Evolutionary conservation across 257 asterid genomes (phyloP).

Genomic region (Solanum etuberosum): DNA sequence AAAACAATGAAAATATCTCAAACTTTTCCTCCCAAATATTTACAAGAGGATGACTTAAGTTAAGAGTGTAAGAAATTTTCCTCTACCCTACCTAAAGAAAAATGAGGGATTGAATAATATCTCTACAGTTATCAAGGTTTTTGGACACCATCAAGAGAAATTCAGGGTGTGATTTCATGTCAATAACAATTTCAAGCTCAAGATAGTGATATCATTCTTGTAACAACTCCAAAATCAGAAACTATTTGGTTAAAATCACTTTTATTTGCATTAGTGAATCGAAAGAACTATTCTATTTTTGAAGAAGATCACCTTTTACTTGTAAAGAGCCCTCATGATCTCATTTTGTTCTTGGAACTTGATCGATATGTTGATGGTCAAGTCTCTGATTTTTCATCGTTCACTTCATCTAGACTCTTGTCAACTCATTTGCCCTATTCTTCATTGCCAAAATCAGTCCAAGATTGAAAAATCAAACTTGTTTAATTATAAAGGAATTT

Average conservation of each 20-base stretch:
- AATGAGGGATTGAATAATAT: background rate
- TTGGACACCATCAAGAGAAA: slow-evolving; percentile 12
- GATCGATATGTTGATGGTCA: background rate
- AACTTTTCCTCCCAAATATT: background rate
- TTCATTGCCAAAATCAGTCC: background rate
- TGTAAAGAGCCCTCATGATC: slow-evolving; percentile 4
- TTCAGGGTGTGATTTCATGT: slow-evolving; percentile 21
- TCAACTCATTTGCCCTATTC: background rate
- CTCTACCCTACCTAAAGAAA: background rate
- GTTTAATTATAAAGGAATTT: background rate
- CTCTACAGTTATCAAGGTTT: slow-evolving; percentile 36
- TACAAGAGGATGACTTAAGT: background rate
- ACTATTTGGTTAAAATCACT: background rate
- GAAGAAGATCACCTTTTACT: slow-evolving; percentile 3
- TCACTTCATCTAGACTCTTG: background rate
- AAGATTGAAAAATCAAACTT: background rate
- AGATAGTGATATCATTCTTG: slow-evolving; percentile 24
- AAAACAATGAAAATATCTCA: background rate
- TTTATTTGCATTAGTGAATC: background rate
- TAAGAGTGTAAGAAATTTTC: background rate
- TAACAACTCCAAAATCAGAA: slow-evolving; percentile 39
- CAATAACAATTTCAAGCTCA: slow-evolving; percentile 22
- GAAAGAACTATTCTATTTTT: background rate
- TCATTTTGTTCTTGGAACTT: slow-evolving; percentile 2
- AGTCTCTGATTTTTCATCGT: background rate